Conservation (phyloP, 1,284 basidiomycete genomes). For the Mycosarcoma maydis region DNA sequence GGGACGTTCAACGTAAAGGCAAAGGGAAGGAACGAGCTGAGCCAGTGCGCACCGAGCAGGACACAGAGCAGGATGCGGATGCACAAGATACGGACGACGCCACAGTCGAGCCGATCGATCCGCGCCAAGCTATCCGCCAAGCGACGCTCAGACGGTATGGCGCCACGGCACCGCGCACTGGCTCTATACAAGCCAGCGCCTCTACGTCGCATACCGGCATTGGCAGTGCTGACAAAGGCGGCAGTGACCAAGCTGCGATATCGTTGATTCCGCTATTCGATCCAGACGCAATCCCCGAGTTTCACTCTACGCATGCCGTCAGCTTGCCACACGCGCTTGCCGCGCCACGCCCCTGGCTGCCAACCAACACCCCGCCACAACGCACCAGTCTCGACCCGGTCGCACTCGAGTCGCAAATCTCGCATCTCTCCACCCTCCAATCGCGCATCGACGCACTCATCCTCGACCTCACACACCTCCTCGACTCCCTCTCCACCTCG, state of each 20-base stretch:
- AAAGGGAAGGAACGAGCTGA: constrained; percentile 21
- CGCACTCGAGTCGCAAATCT: constrained; percentile 15
- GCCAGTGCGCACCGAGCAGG: no score
- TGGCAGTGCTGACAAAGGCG: no score
- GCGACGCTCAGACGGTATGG: constrained; percentile 34
- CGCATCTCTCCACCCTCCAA: constrained; percentile 9
- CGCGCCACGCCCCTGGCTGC: background rate
- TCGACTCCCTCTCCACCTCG: constrained; percentile 7
- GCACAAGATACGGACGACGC: background rate
- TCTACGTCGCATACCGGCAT: no score
- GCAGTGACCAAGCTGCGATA: no score
- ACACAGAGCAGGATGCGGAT: no score
- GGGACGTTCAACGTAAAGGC: background rate
- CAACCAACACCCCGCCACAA: background rate
- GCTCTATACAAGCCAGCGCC: no score
- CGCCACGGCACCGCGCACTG: no score
- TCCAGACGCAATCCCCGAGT: constrained; percentile 46
- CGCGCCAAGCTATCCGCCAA: constrained; percentile 42
- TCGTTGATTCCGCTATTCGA: constrained; percentile 58
- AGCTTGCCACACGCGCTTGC: constrained; percentile 39
- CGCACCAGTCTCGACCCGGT: background rate
- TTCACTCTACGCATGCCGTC: constrained; percentile 46
- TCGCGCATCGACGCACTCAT: constrained; percentile 23
- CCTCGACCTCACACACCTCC: constrained; percentile 11
- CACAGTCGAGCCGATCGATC: constrained; percentile 25